phyloP scores from a whole-genome alignment of 2,329 filamentous ascomycete genomes.

The Teratosphaeria nubilosa region DNA sequence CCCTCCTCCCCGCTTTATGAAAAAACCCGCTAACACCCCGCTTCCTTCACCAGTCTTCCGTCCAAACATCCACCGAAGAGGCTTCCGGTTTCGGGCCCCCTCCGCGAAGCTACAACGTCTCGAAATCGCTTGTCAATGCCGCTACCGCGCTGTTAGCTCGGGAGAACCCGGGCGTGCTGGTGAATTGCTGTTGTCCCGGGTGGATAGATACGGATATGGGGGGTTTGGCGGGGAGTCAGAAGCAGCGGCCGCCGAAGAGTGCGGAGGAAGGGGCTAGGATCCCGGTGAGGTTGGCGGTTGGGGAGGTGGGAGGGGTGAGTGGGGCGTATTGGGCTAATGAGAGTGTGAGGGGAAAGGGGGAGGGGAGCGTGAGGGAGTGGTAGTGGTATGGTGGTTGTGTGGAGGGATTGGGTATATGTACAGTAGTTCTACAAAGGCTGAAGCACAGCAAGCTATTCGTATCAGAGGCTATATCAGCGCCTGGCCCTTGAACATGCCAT shows the following conservation, averaged over 20 bases:
- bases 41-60: constrained; percentile 7
- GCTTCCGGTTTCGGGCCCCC: constrained; percentile 19
- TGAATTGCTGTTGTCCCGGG: constrained; percentile 31
- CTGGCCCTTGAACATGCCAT: constrained; percentile 50
- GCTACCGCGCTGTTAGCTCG: constrained; percentile 24
- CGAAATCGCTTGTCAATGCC: constrained; percentile 27
- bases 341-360: constrained; percentile 20
- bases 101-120: constrained; percentile 23
- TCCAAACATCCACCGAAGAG: constrained; percentile 13
- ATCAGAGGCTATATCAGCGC: constrained; percentile 29
- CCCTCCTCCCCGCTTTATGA: neutral
- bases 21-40: neutral
- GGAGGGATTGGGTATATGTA: neutral
- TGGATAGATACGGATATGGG: constrained; percentile 30
- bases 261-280: constrained; percentile 27
- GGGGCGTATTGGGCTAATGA: constrained; percentile 29
- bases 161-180: constrained; percentile 17
- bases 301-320: constrained; percentile 23
- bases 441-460: neutral
- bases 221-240: constrained; percentile 15
- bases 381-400: constrained; percentile 12
- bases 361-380: constrained; percentile 24
- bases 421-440: neutral
- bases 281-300: constrained; percentile 25
- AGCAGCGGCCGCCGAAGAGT: constrained; percentile 22